A percentile compares a stretch with the other conserved stretches of the same genome.
phyloP scores from a whole-genome alignment of 2,329 filamentous ascomycete species.

The Grosmannia huntii region DNA sequence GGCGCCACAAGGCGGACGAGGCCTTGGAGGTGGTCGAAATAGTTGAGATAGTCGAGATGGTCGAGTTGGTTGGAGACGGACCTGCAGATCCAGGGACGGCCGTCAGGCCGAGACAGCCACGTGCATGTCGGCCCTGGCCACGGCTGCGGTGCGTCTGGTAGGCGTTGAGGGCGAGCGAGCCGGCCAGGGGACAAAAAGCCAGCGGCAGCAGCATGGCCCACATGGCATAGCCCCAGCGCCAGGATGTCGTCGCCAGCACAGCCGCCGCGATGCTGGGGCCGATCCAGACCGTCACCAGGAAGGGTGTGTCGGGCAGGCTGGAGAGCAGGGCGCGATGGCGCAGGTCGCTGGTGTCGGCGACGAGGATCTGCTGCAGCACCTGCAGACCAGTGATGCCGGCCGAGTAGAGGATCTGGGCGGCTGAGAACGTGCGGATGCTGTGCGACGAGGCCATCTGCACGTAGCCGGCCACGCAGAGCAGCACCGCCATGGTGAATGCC shows the following conservation, averaged over 20 bases:
- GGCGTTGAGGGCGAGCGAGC: constrained; percentile 36
- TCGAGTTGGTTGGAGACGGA: background rate
- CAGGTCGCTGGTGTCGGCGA: constrained; percentile 49
- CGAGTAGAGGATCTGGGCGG: constrained; percentile 48
- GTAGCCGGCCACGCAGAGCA: constrained; percentile 43
- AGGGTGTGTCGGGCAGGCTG: constrained; percentile 45
- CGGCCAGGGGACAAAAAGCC: constrained; percentile 39
- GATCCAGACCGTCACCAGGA: constrained; percentile 48
- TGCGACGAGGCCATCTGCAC: constrained; percentile 42
- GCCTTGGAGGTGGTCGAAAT: background rate
- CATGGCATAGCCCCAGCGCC: constrained; percentile 51
- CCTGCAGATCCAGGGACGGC: background rate
- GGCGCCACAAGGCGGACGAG: constrained; percentile 2
- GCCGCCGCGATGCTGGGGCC: constrained; percentile 37
- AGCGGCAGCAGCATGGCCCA: constrained; percentile 48
- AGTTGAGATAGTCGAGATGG: background rate
- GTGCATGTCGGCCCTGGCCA: background rate
- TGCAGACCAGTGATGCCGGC: constrained; percentile 32
- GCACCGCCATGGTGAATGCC: constrained; percentile 39
- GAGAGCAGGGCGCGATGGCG: constrained; percentile 47
- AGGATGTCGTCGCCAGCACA: constrained; percentile 33
- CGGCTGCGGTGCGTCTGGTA: constrained; percentile 23
- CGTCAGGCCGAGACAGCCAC: constrained; percentile 30
- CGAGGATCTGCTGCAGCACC: constrained; percentile 51
- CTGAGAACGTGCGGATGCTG: constrained; percentile 37